Conservation (phyloP, 164 flowering plant genomes). For the Amborella trichopoda region DNA sequence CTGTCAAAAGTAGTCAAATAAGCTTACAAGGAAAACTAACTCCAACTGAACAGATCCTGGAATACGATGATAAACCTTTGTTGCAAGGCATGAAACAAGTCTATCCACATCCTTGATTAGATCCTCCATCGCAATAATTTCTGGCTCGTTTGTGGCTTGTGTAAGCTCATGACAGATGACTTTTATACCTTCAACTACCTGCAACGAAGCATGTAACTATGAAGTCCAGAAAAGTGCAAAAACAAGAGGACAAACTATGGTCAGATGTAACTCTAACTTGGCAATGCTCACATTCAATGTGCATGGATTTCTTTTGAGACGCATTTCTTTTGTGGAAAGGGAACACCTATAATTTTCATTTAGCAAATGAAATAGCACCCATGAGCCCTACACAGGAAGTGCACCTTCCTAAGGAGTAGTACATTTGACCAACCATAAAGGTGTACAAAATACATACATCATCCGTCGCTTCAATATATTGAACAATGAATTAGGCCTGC, state of each 20-base stretch:
- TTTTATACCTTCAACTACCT: not conserved
- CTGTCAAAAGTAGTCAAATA: not conserved
- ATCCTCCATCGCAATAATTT: not conserved
- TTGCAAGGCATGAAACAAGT: not conserved
- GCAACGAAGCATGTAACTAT: conserved; percentile 3
- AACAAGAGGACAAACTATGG: not conserved
- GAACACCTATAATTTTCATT: no score
- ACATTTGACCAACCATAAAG: no score
- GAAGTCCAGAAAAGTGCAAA: not conserved
- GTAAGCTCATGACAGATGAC: not conserved
- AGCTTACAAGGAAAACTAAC: not conserved
- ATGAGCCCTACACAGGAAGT: no score
- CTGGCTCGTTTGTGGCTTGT: not conserved
- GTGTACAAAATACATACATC: no score
- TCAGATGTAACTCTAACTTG: no score
- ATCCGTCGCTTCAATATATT: no score
- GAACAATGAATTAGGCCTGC: no score
- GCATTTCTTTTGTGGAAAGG: no score
- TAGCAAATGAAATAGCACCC: no score
- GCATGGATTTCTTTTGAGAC: no score
- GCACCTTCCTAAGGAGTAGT: no score
- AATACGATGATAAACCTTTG: not conserved
- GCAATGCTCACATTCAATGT: no score
- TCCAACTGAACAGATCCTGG: not conserved
- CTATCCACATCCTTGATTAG: not conserved